These are phyloP conservation scores for Bacidia gigantensis DNA, from an alignment of 495 filamentous ascomycete species.

Conservation along the genomic window DNA sequence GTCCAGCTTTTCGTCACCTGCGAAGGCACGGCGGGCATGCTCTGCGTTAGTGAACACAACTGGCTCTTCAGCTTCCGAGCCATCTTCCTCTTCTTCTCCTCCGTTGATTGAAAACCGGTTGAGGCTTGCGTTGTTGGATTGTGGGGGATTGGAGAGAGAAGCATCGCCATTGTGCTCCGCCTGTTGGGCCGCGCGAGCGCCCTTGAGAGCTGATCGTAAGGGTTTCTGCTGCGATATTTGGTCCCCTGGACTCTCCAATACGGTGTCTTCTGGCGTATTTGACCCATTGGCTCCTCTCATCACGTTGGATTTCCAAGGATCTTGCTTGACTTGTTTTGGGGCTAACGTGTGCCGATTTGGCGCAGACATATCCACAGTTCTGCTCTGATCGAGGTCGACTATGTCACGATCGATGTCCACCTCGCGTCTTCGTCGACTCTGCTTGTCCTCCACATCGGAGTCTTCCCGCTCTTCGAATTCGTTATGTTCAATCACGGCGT, in stretches of 20 bases:
- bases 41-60: constrained; percentile 64
- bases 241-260: neutral
- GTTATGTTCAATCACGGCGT: constrained; percentile 23
- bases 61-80: constrained; percentile 29
- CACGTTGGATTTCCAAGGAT: neutral
- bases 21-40: constrained; percentile 74
- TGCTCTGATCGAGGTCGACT: constrained; percentile 1
- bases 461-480: constrained; percentile 47
- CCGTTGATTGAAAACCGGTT: too few relatives aligned
- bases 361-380: neutral
- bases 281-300: neutral
- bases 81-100: constrained; percentile 24
- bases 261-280: neutral
- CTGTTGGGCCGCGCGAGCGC: constrained; percentile 13
- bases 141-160: neutral
- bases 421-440: constrained; percentile 17
- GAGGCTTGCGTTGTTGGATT: constrained; percentile 15
- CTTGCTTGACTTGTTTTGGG: neutral
- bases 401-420: constrained; percentile 14
- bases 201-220: constrained; percentile 16
- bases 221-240: neutral
- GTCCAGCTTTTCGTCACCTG: constrained; percentile 72
- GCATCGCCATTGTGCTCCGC: neutral
- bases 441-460: constrained; percentile 39
- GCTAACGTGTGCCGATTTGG: neutral